These are phyloP conservation scores for Yamadazyma taylorii DNA, from an alignment of 1,139 yeast species.

Conservation along the genomic window DNA sequence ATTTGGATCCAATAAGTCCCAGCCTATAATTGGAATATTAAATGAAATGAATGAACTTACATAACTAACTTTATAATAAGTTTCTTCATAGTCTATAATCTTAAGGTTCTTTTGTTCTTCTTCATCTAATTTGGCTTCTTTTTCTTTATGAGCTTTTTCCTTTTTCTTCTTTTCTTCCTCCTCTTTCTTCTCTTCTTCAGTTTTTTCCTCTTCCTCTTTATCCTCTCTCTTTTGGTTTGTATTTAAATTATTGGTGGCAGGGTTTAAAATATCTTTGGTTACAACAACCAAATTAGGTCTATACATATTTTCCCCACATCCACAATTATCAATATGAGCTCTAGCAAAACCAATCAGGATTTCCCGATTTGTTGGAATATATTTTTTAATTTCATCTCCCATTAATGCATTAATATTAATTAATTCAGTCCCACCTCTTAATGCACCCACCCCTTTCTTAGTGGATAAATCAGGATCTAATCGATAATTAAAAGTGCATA, in stretches of 20 bases:
- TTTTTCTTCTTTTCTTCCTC: slow-evolving; percentile 9
- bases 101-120: slow-evolving; percentile 2
- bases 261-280: slow-evolving; percentile 16
- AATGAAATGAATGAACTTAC: slow-evolving; percentile 39
- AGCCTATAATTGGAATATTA: slow-evolving; percentile 32
- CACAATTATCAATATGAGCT: slow-evolving; percentile 36
- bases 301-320: slow-evolving; percentile 37
- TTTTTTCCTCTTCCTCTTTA: slow-evolving; percentile 4
- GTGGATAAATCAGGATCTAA: slow-evolving; percentile 18
- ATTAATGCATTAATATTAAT: slow-evolving; percentile 25
- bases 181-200: slow-evolving; percentile 9
- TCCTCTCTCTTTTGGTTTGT: slow-evolving; percentile 8
- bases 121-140: slow-evolving; percentile 6
- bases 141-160: slow-evolving; percentile 2
- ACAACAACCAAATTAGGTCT: slow-evolving; percentile 35
- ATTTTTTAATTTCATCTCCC: slow-evolving; percentile 9
- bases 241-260: not conserved
- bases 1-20: slow-evolving; percentile 27
- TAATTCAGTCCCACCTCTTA: slow-evolving; percentile 42
- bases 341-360: slow-evolving; percentile 40
- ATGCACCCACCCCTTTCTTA: slow-evolving; percentile 28
- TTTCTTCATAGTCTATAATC: not conserved
- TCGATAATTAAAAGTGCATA: slow-evolving; percentile 28
- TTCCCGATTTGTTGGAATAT: slow-evolving; percentile 21
- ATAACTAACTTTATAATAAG: slow-evolving; percentile 26